A percentile compares a stretch with the other conserved stretches of the same genome.
Evolutionary conservation across 257 asterid genomes (phyloP).

Genomic region (Solanum sejunctum): DNA sequence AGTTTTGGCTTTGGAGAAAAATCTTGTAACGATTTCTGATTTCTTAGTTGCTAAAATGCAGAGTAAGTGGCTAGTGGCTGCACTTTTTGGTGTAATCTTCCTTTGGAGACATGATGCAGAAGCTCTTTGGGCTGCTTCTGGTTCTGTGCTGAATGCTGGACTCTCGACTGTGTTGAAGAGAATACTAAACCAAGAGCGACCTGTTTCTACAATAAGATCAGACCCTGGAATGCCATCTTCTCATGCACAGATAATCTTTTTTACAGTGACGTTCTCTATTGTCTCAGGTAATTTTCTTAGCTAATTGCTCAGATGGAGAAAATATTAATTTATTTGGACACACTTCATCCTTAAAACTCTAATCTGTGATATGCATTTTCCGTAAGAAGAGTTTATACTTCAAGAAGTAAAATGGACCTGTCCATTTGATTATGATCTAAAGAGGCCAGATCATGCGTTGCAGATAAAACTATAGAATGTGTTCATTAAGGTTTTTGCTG

Average conservation of each 20-base stretch:
- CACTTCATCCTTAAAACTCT: background rate
- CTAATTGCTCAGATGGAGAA: background rate
- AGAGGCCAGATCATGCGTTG: background rate
- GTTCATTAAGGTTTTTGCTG: background rate
- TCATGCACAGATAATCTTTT: slow-evolving; percentile 70
- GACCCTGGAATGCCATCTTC: slow-evolving; percentile 98
- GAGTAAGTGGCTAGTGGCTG: slow-evolving; percentile 77
- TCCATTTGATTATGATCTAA: background rate
- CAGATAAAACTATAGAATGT: background rate
- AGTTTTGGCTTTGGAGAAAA: background rate
- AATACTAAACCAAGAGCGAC: slow-evolving; percentile 66
- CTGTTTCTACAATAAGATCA: slow-evolving; percentile 43
- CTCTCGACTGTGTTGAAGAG: slow-evolving; percentile 45
- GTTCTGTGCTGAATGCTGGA: slow-evolving; percentile 38
- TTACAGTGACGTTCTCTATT: slow-evolving; percentile 21
- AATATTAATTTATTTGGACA: background rate
- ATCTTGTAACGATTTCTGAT: background rate
- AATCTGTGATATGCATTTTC: background rate
- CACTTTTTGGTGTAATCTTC: slow-evolving; percentile 17
- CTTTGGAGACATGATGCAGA: slow-evolving; percentile 66
- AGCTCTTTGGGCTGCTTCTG: slow-evolving; percentile 63
- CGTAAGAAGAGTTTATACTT: background rate
- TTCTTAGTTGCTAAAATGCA: slow-evolving; percentile 10
- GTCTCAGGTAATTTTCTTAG: slow-evolving; percentile 37
- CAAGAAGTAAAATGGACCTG: background rate